Evolutionary conservation across 2,329 filamentous ascomycete genomes (phyloP), one percentile per base, ranked within the genome.

Genomic region (Atkinsonella texensis): DNA sequence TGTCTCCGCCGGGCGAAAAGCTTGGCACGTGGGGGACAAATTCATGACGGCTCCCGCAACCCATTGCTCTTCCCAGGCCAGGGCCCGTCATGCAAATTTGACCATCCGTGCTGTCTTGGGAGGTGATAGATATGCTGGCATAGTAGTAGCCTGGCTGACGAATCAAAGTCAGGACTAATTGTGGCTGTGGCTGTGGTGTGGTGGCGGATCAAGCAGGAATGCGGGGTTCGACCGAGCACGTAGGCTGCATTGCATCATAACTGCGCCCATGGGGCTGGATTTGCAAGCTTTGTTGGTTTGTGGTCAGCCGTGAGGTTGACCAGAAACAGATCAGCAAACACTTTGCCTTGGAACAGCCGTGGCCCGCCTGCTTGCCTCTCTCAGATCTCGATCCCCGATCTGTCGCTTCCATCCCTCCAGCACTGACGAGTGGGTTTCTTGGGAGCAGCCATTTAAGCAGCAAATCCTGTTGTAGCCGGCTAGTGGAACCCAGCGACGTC

Each of bases 381-480:
- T 9, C 35, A 10, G 31, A 48, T 52, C 42, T 52, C 47, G 46
- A 52, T 49, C 51, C 35, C 35, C 33, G 46, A 46, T 33, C 35
- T 31, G 23, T 20, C 32, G 35, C 43, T 42, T 20, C 40, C 18
- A 42, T 6, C 8, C 40, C 11, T 48, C 15, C 33, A 33, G n/a
- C 17, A 35, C 9, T 8, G 17, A 11, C 18, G n/a, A 1, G 17
- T 28, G n/a, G 6, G 3, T 48, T 42, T 23, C 38, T 48, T 43
- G 43, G 44, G 5, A 17, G 13, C 40, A 28, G 12, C 2, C 40
- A 42, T 23, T 8, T 28, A 4, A 28, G 28, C 28, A 28, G 28
- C 28, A 28, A 28, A 28, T 28, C n/a, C n/a, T 42, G n/a, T 42
- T 18, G 40, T 20, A n/a, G 40, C n/a, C 12, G 18, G 38, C 20